phyloP scores from a whole-genome alignment of 2,329 filamentous ascomycete genomes.

The Diaporthe ampelina region DNA sequence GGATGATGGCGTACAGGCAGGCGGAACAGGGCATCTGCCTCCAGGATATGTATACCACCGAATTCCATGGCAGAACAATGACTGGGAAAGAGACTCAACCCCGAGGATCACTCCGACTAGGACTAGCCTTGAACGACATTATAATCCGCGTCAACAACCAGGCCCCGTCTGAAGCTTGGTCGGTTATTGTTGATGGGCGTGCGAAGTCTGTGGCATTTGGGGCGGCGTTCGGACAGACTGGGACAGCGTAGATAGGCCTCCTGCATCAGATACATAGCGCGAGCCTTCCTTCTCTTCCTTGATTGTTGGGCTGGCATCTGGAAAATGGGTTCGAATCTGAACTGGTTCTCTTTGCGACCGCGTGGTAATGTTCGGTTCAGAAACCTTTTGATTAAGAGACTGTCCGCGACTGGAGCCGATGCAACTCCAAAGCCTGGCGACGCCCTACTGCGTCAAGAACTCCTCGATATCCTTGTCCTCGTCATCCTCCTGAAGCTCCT shows the following conservation, averaged over 20 bases:
- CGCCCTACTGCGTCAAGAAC: constrained; percentile 69
- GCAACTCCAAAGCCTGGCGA: not conserved
- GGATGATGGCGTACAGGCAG: not conserved
- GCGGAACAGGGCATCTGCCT: not conserved
- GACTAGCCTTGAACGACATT: not conserved
- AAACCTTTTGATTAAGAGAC: not conserved
- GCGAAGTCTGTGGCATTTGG: not conserved
- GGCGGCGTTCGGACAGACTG: not conserved
- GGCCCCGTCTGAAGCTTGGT: not conserved
- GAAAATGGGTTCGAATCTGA: not conserved
- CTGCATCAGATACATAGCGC: not conserved
- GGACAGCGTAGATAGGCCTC: not conserved
- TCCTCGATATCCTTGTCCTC: constrained; percentile 84
- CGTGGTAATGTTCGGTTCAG: not conserved
- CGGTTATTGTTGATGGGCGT: too few relatives aligned
- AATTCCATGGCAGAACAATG: not conserved
- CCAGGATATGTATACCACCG: not conserved
- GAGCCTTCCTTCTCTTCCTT: not conserved
- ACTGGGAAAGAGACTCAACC: not conserved
- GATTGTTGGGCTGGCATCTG: not conserved
- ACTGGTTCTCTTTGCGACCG: too few relatives aligned
- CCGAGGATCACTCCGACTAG: not conserved
- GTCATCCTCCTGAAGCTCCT: constrained; percentile 71
- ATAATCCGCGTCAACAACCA: not conserved
- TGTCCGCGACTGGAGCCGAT: not conserved